These are phyloP conservation scores for Alternaria brassicicola DNA, from an alignment of 2,329 filamentous ascomycete species.

Conservation along the genomic window DNA sequence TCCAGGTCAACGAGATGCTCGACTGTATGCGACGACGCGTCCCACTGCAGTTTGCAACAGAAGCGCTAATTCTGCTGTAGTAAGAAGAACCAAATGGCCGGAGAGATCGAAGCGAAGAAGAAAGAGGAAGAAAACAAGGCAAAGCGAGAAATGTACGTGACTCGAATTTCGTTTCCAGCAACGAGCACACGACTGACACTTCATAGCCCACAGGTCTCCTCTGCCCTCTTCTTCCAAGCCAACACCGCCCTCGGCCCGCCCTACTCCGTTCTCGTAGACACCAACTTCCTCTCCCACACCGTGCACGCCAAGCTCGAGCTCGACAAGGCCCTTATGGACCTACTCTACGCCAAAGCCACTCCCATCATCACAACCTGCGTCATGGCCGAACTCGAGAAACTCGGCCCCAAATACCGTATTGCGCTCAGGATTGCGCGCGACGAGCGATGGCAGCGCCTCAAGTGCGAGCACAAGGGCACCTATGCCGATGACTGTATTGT, in stretches of 20 bases:
- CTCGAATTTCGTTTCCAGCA: constrained; percentile 9
- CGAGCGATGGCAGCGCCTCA: constrained; percentile 82
- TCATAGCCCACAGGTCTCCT: constrained; percentile 74
- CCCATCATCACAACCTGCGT: constrained; percentile 81
- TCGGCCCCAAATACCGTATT: constrained; percentile 83
- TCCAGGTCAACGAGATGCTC: constrained; percentile 69
- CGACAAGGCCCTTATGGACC: constrained; percentile 89
- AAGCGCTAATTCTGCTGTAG: constrained; percentile 13
- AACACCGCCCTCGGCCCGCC: constrained; percentile 86
- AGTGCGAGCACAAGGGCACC: constrained; percentile 88
- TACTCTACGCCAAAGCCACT: constrained; percentile 87
- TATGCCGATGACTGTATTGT: constrained; percentile 75
- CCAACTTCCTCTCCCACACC: constrained; percentile 65
- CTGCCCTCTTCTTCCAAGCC: constrained; percentile 56
- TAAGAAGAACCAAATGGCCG: constrained; percentile 78
- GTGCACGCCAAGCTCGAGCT: constrained; percentile 90
- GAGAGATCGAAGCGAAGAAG: constrained; percentile 64
- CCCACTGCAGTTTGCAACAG: neutral
- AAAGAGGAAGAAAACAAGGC: constrained; percentile 65
- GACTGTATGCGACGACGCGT: constrained; percentile 56
- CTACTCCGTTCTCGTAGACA: constrained; percentile 69
- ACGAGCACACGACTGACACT: constrained; percentile 12
- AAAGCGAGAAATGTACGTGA: constrained; percentile 71
- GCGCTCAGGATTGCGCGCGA: constrained; percentile 86
- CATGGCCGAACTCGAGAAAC: constrained; percentile 85